Evolutionary conservation across 129 eudicot species (phyloP), one percentile per base, ranked within the genome.

Genomic region (Flaveria bidentis): DNA sequence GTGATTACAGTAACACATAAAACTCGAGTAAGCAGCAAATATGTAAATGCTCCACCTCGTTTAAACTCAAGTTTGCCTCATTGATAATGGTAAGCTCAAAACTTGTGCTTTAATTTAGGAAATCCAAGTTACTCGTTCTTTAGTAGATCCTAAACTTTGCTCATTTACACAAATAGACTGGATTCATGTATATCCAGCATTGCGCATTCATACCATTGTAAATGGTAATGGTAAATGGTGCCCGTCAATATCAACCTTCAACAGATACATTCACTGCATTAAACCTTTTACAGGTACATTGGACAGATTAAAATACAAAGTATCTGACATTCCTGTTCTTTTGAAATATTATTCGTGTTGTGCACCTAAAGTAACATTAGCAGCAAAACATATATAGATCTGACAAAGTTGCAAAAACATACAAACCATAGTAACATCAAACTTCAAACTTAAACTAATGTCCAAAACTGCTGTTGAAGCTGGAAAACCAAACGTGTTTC

Each of bases 351-450:
- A 49, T 49, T 47, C 14, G 53, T 49, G 53, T 49, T 49, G 1
- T 9, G 49, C 3, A 45, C 11, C 10, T 8, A 0, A 45, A 45
- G 2, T 7, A 45, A 45, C 13, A 63, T 65, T 7, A 16, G 47
- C 15, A 71, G 10, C 57, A 16, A 42, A 60, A 60, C 9, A 47
- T 1, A n/a, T 5, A 57, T 8, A 22, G 6, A 57, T 20, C 28
- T 20, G 30, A 20, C 12, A 49, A 49, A 49, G 53, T 49, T 12
- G 13, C 12, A 2, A 1, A 58, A 51, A 74, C 15, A 16, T 44
- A 9, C 13, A 20, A 74, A 46, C 66, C 71, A 74, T 74, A 26
- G 12, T 23, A 20, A 74, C 69, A 55, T 18, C 6, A 12, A 39
- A 71, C 33, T 28, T 16, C 64, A 52, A 28, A 33, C 39, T 33